These are phyloP conservation scores for Beta lomatogona DNA, from an alignment of 179 eudicot genomes.

Conservation along the genomic window DNA sequence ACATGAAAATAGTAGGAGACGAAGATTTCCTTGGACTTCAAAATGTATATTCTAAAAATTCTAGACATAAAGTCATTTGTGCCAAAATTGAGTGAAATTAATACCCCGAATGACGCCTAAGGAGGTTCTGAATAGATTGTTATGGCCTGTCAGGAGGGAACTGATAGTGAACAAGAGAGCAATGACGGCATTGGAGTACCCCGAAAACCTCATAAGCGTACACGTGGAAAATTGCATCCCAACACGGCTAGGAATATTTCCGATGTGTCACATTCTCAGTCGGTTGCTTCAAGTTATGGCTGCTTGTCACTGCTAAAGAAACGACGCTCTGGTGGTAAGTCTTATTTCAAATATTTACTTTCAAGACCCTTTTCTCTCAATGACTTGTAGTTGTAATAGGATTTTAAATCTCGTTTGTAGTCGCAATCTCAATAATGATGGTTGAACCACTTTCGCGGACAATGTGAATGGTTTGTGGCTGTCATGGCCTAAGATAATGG, in stretches of 20 bases:
- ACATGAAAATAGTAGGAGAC: not conserved
- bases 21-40: not conserved
- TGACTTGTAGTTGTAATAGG: not conserved
- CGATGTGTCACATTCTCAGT: conserved; percentile 49
- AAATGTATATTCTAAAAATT: not conserved
- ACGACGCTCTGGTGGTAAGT: conserved; percentile 74
- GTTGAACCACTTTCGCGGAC: not conserved
- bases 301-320: conserved; percentile 75
- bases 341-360: not conserved
- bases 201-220: conserved; percentile 74
- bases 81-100: not conserved
- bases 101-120: not conserved
- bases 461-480: not conserved
- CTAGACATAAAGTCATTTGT: not conserved
- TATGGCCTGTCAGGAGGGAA: conserved; percentile 69
- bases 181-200: conserved; percentile 71
- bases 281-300: conserved; percentile 62
- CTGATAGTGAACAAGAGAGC: conserved; percentile 94
- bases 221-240: conserved; percentile 55
- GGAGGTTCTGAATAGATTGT: not conserved
- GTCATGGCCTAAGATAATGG: not conserved
- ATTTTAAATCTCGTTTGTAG: not conserved
- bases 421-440: not conserved
- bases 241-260: conserved; percentile 43
- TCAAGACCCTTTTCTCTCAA: not conserved